Base-by-base conservation (phyloP, 2,329 filamentous ascomycete species). In the Paradendryphiella salina region DNA sequence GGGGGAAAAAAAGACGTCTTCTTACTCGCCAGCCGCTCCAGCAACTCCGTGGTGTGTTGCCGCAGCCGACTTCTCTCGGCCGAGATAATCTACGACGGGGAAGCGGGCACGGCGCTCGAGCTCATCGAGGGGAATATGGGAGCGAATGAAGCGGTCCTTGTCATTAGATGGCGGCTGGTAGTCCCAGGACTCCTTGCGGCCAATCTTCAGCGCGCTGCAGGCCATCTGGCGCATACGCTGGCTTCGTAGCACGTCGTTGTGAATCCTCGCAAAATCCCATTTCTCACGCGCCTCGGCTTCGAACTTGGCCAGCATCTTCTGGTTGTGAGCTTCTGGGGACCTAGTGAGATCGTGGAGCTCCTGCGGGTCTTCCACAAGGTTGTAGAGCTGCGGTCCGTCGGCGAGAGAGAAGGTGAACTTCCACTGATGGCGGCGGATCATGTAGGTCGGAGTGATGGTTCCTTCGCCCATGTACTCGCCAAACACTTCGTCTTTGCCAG, bases 401-500 rank as follows among this genome's bases (percentile, higher is more conserved):
- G 86, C 86, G 5, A 91, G 85, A 65, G 90, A 96, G 57, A 84
- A 90, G 58, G 94, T 85, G 73, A 91, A 96, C 79, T 96, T 96
- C 90, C 90, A 96, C 38, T 82, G 80, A 7, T 90, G 90, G 46
- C 90, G 86, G 50, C 89, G 86, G 68, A 96, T 96, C 92, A 96
- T 96, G 80, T 96, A 90, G 49, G 95, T 83, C 1, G 92, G 92
- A 4, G 88, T 86, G 48, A 96, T 80, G 1, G 92, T 96, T 39
- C 92, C 92, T 75, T 96, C 92, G 41, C 90, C 92, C 67, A 93
- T 96, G 77, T 96, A 96, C 76, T 96, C 92, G 54, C 90, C 91
- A 64, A 93, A 88, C n/a, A 94, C 91, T 9, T 89, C 94, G 71
- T 96, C 91, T 54, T 87, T 86, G 33, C 84, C 85, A 66, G 79